Percentiles rank a stretch among this genome's conserved stretches.
phyloP scores from a whole-genome alignment of 176 grass and related monocot species.

The Triticum urartu region DNA sequence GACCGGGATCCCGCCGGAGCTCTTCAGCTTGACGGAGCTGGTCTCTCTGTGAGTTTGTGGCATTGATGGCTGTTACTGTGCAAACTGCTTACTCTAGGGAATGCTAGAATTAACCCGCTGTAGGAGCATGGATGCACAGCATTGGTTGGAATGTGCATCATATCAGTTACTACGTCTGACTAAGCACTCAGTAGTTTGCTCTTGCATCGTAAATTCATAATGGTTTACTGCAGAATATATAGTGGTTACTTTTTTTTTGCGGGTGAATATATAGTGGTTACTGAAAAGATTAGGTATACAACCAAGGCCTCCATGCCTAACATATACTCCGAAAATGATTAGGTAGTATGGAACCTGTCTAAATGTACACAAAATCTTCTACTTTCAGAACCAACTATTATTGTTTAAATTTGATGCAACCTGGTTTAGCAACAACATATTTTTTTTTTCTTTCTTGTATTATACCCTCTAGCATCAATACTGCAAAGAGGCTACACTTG shows the following conservation, averaged over 20 bases:
- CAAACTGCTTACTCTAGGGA: background rate
- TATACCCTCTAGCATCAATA: background rate
- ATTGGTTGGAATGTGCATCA: too few relatives aligned
- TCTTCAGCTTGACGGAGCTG: conserved; percentile 48
- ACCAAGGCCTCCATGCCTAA: background rate
- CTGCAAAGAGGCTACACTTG: background rate
- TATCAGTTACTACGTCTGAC: background rate
- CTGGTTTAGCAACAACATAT: background rate
- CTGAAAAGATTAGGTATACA: background rate
- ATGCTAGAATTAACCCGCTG: background rate
- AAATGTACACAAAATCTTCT: too few relatives aligned
- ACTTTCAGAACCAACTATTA: background rate
- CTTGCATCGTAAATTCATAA: background rate
- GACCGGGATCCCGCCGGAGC: conserved; percentile 18
- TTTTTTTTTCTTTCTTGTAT: background rate
- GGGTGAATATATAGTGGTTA: background rate
- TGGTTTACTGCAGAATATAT: background rate
- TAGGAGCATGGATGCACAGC: too few relatives aligned
- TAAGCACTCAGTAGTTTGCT: background rate
- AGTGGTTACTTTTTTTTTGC: background rate
- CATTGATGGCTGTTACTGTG: background rate
- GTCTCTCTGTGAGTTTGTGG: conserved; percentile 44
- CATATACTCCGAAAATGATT: background rate
- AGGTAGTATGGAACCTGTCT: background rate
- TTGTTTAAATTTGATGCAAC: background rate